phyloP scores from a whole-genome alignment of 1,139 yeast genomes.

The Geotrichum candidum region DNA sequence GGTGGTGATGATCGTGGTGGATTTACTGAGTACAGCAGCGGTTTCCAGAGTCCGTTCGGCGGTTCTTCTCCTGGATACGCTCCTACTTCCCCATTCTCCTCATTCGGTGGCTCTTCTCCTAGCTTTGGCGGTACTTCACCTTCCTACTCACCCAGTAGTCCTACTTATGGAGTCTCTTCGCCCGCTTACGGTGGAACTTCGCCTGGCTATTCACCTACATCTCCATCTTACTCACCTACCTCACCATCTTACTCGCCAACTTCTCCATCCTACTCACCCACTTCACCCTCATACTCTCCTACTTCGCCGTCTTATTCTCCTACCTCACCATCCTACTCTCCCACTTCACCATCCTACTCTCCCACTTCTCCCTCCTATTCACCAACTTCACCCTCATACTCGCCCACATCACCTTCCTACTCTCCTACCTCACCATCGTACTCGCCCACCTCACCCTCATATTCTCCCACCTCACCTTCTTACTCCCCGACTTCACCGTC shows the following conservation, averaged over 20 bases:
- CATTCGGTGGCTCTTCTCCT: conserved; percentile 68
- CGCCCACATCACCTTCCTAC: conserved; percentile 70
- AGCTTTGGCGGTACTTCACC: conserved; percentile 59
- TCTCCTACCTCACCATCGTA: conserved; percentile 63
- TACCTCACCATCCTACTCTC: conserved; percentile 62
- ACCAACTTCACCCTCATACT: conserved; percentile 64
- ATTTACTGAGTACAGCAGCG: conserved; percentile 83
- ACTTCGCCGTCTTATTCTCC: conserved; percentile 72
- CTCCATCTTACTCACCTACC: conserved; percentile 66
- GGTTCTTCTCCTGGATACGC: conserved; percentile 56
- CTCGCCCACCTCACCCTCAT: conserved; percentile 60
- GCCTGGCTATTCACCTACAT: conserved; percentile 57
- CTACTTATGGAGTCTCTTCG: conserved; percentile 64
- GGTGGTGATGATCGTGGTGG: conserved; percentile 86
- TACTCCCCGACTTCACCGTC: conserved; percentile 64
- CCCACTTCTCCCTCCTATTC: conserved; percentile 62
- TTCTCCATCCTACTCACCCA: conserved; percentile 54
- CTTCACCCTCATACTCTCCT: conserved; percentile 64
- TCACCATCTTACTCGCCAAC: conserved; percentile 65
- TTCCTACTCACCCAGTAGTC: conserved; percentile 63
- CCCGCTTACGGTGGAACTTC: conserved; percentile 59
- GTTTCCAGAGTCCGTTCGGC: conserved; percentile 45
- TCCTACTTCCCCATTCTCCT: conserved; percentile 55
- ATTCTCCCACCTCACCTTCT: conserved; percentile 57
- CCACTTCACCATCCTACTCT: conserved; percentile 56